phyloP scores from a whole-genome alignment of 257 asterid species.

The Fraxinus anomala region DNA sequence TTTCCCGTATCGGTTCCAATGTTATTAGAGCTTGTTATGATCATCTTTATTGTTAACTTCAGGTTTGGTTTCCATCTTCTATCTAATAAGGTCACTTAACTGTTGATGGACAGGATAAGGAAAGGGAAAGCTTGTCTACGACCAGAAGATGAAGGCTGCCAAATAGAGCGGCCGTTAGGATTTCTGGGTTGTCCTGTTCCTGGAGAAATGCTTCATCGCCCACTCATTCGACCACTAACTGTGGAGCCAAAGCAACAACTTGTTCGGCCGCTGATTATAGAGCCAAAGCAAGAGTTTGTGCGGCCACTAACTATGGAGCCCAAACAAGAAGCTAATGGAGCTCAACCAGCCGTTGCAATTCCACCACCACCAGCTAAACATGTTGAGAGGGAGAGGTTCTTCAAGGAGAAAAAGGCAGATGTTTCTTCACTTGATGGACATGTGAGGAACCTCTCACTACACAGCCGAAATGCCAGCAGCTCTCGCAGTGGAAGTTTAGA shows the following conservation, averaged over 20 bases:
- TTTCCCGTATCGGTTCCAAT: not conserved
- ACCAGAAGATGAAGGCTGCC: conserved; percentile 64
- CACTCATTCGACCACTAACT: conserved; percentile 72
- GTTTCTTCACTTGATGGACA: conserved; percentile 54
- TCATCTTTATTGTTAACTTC: not conserved
- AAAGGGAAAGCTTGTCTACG: conserved; percentile 90
- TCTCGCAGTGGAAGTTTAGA: conserved; percentile 85
- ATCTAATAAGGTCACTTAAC: not conserved
- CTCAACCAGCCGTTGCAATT: conserved; percentile 49
- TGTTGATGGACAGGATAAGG: conserved; percentile 55
- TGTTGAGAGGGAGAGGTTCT: conserved; percentile 81
- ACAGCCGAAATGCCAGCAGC: conserved; percentile 79
- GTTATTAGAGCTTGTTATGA: not conserved
- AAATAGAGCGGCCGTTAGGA: conserved; percentile 48
- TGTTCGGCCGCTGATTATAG: conserved; percentile 29
- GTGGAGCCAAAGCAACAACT: conserved; percentile 53
- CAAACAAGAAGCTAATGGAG: conserved; percentile 30
- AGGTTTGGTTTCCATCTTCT: not conserved
- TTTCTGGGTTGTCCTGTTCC: conserved; percentile 59
- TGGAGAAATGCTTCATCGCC: conserved; percentile 73
- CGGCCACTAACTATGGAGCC: conserved; percentile 29
- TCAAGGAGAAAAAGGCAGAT: conserved; percentile 71
- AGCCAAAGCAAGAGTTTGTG: conserved; percentile 39
- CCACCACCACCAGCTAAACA: conserved; percentile 99
- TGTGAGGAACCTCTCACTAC: conserved; percentile 69